A percentile compares a stretch with the other conserved stretches of the same genome.
Evolutionary conservation across 2,329 filamentous ascomycete genomes (phyloP).

Genomic region (Chaetothyriales sp.): DNA sequence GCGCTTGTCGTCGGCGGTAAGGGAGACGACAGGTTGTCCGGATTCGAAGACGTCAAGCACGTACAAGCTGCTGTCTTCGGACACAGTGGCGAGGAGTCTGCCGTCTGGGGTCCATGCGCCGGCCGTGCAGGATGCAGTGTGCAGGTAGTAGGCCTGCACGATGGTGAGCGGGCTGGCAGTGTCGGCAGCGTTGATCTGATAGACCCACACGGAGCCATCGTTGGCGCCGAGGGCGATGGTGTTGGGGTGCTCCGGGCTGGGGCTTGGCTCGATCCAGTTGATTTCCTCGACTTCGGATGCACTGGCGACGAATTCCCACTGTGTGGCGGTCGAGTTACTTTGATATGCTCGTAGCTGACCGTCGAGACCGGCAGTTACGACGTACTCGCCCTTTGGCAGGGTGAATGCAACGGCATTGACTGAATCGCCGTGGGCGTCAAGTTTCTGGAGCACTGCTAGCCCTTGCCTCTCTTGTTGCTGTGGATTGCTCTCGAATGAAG

Average conservation of each 20-base stretch:
- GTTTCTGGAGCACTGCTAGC: slow-evolving; percentile 53
- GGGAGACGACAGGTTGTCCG: slow-evolving; percentile 55
- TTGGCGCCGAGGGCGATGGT: slow-evolving; percentile 74
- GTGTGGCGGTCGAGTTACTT: slow-evolving; percentile 35
- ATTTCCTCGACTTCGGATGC: slow-evolving; percentile 87
- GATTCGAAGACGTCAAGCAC: slow-evolving; percentile 77
- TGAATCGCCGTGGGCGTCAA: slow-evolving; percentile 86
- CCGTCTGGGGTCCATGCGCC: slow-evolving; percentile 86
- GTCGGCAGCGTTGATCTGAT: slow-evolving; percentile 62
- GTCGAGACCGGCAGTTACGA: slow-evolving; percentile 78
- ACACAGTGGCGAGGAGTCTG: slow-evolving; percentile 70
- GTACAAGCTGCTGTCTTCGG: slow-evolving; percentile 76
- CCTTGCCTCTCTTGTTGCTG: slow-evolving; percentile 44
- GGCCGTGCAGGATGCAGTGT: slow-evolving; percentile 73
- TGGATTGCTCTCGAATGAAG: slow-evolving; percentile 58
- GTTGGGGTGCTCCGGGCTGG: slow-evolving; percentile 57
- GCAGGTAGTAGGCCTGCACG: slow-evolving; percentile 81
- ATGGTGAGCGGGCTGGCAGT: slow-evolving; percentile 55
- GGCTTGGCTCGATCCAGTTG: slow-evolving; percentile 75
- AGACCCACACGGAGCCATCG: slow-evolving; percentile 92
- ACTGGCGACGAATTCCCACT: slow-evolving; percentile 57
- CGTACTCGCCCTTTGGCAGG: slow-evolving; percentile 64
- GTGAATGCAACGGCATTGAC: slow-evolving; percentile 81
- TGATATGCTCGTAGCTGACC: slow-evolving; percentile 64
- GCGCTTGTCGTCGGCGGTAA: slow-evolving; percentile 71